A percentile compares a stretch with the other conserved stretches of the same genome.
Evolutionary conservation across 139 green algal genomes (phyloP).

Genomic region (Tetradesmus lagerheimii): DNA sequence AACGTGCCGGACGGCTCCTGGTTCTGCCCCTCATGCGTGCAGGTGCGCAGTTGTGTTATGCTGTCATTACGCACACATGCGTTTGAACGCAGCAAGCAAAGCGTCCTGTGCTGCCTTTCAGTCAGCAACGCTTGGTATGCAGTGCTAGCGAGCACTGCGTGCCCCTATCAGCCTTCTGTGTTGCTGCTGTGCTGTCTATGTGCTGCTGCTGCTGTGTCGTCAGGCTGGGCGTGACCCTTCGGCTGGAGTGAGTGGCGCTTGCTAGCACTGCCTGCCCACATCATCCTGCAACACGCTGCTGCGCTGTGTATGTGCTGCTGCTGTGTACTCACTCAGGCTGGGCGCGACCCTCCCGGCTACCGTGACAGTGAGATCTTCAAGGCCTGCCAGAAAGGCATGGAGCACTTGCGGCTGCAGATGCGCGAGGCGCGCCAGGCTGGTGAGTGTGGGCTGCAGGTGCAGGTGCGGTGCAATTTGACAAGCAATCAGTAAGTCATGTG

Average conservation of each 20-base stretch:
- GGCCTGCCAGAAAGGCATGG: conserved; percentile 46
- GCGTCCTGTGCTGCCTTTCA: too few species aligned
- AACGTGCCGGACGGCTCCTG: conserved; percentile 15
- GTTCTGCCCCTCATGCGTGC: conserved; percentile 30
- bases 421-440: conserved; percentile 22
- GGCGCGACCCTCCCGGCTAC: conserved; percentile 41
- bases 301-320: not conserved
- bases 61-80: too few species aligned
- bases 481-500: too few species aligned
- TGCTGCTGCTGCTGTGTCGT: not conserved
- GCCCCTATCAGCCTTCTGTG: not conserved
- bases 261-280: too few species aligned
- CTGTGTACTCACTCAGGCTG: not conserved
- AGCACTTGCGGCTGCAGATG: conserved; percentile 33
- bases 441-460: not conserved
- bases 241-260: too few species aligned
- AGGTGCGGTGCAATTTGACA: not conserved
- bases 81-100: not conserved
- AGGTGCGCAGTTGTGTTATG: not conserved
- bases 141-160: too few species aligned
- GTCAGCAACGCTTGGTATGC: too few species aligned
- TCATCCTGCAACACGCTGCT: too few species aligned
- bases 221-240: too few species aligned
- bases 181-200: too few species aligned
- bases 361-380: conserved; percentile 39